Base-by-base conservation (phyloP, 495 filamentous ascomycete genomes). In the Podospora conica region DNA sequence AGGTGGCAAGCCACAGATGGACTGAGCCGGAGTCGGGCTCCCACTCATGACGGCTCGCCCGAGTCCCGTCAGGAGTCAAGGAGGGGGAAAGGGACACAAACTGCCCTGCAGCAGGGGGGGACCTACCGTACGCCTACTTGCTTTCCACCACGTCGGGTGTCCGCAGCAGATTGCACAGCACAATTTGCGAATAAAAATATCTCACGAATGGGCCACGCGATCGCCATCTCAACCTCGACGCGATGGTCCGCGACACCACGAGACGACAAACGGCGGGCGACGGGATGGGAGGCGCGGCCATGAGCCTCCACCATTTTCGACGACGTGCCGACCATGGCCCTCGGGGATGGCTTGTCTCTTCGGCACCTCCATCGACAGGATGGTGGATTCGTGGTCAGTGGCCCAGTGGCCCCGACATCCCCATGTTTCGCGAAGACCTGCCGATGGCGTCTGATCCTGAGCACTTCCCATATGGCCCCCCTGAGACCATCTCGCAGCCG, bases 101-200 rank as follows among this genome's bases (percentile, higher is more conserved):
- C 40, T n/a, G 40, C 18, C 25, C 40, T 48, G 40, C 40, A 48
- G 40, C 40, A 48, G 15, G 15, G 40, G 40, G 1, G 40, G 15
- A 48, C 40, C 40, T 40, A 40, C 31, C 12, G 3, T 1, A n/a
- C n/a, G 6, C 31, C 7, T 12, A 11, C 71, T 63, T n/a, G n/a
- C n/a, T n/a, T n/a, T 53, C 67, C 72, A 71, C 61, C 40, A 53
- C 59, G 55, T 58, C 66, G 71, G 72, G 74, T 69, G 53, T 71
- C 68, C 67, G 72, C 72, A 71, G 72, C 69, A 61, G 60, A 64
- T 28, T 58, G 63, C 64, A 58, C 53, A 67, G 65, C 73, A 70
- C 74, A 68, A 66, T 28, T 20, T 55, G 58, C 22, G 68, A 67
- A 67, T 72, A 76, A 76, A 76, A 76, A 76, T 76, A 76, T 70